Evolutionary conservation across 2,329 filamentous ascomycete species (phyloP).

Genomic region (Alternaria ventricosa): DNA sequence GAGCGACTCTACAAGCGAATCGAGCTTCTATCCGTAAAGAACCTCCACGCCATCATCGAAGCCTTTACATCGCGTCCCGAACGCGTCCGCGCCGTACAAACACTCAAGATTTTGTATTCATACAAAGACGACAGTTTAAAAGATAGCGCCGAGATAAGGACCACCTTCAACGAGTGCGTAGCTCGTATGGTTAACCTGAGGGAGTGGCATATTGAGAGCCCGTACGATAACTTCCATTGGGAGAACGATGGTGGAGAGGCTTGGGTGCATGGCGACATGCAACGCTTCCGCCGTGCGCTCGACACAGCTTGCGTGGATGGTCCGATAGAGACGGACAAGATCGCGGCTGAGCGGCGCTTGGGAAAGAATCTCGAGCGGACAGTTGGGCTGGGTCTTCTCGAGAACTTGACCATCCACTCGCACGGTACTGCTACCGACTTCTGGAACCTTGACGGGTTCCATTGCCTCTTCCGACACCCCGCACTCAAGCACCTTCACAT

Average conservation of each 20-base stretch:
- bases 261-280: slow-evolving; percentile 45
- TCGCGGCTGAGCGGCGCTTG: slow-evolving; percentile 18
- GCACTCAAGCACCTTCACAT: slow-evolving; percentile 40
- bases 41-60: slow-evolving; percentile 33
- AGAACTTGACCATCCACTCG: slow-evolving; percentile 43
- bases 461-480: slow-evolving; percentile 46
- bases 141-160: slow-evolving; percentile 29
- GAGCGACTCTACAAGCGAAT: slow-evolving; percentile 43
- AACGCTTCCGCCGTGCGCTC: slow-evolving; percentile 35
- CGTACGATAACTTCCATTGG: slow-evolving; percentile 46
- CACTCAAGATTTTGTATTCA: slow-evolving; percentile 41
- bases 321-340: slow-evolving; percentile 19
- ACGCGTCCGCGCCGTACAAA: slow-evolving; percentile 39
- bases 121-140: slow-evolving; percentile 25
- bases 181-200: slow-evolving; percentile 38
- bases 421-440: slow-evolving; percentile 42
- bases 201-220: slow-evolving; percentile 45
- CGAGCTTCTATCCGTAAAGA: slow-evolving; percentile 32
- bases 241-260: slow-evolving; percentile 29
- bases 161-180: slow-evolving; percentile 37
- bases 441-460: slow-evolving; percentile 40
- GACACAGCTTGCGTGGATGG: slow-evolving; percentile 33
- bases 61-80: slow-evolving; percentile 32
- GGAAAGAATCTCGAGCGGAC: slow-evolving; percentile 18
- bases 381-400: slow-evolving; percentile 35